phyloP scores from a whole-genome alignment of 192 early-diverging fungal species.

The Entomortierella parvispora region DNA sequence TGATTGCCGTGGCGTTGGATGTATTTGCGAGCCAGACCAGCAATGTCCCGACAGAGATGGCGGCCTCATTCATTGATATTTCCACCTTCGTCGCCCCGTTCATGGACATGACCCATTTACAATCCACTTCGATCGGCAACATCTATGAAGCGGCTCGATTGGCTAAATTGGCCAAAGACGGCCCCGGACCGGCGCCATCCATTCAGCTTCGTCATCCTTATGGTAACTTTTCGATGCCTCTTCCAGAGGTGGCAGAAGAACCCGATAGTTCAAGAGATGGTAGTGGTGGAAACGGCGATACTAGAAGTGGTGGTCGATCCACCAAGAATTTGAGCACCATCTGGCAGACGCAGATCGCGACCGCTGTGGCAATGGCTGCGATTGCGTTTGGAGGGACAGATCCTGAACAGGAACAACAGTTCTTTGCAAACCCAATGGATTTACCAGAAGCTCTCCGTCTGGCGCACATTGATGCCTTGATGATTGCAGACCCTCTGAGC shows the following conservation, averaged over 20 bases:
- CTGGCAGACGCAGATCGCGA: constrained; percentile 32
- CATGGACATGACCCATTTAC: constrained; percentile 21
- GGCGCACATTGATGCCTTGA: constrained; percentile 12
- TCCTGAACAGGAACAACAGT: constrained; percentile 16
- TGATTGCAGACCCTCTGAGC: background rate
- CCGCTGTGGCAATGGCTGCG: constrained; percentile 25
- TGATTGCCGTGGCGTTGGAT: constrained; percentile 26
- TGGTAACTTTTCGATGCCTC: constrained; percentile 28
- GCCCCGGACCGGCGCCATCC: constrained; percentile 17
- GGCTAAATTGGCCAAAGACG: constrained; percentile 20
- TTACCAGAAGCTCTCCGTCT: constrained; percentile 20
- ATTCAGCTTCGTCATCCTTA: constrained; percentile 37
- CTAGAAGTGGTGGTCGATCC: too few species aligned
- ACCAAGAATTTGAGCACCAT: constrained; percentile 3
- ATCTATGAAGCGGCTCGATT: constrained; percentile 31
- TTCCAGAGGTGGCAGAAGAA: constrained; percentile 7
- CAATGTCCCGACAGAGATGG: constrained; percentile 17
- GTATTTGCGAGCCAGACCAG: constrained; percentile 25
- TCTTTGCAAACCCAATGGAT: constrained; percentile 27
- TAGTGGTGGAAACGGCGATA: too few species aligned
- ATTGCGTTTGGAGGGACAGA: constrained; percentile 23
- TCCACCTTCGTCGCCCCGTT: constrained; percentile 18
- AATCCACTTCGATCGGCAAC: constrained; percentile 19
- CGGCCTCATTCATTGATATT: constrained; percentile 18
- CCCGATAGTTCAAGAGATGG: background rate